Percentiles rank a stretch among this genome's conserved stretches.
These are phyloP conservation scores for Fraxinus paxiana DNA, from an alignment of 305 asterid genomes.

Conservation along the genomic window DNA sequence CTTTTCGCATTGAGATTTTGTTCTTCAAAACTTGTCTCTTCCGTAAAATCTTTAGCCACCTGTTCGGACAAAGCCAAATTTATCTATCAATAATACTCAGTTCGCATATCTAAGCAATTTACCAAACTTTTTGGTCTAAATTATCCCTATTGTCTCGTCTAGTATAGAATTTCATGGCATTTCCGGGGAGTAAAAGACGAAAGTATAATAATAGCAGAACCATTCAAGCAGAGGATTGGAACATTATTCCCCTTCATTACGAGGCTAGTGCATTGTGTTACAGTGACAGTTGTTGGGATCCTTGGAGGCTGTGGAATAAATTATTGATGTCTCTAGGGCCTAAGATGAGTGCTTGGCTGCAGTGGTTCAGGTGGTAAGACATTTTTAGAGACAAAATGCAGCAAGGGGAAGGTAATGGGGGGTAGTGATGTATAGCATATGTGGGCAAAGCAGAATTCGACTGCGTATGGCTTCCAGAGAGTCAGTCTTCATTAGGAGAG, in stretches of 20 bases:
- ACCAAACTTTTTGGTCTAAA: not conserved
- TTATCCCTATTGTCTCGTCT: not conserved
- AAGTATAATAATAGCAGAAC: not conserved
- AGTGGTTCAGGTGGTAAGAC: not conserved
- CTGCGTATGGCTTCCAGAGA: not conserved
- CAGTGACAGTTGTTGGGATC: not conserved
- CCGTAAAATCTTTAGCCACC: slow-evolving; percentile 37
- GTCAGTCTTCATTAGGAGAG: not conserved
- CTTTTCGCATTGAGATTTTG: slow-evolving; percentile 27
- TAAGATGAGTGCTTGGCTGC: not conserved
- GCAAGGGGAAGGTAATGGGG: not conserved
- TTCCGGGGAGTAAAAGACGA: not conserved
- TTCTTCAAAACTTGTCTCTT: slow-evolving; percentile 34
- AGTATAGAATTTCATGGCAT: not conserved
- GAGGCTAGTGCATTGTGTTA: not conserved
- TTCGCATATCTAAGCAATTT: not conserved
- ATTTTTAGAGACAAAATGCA: not conserved
- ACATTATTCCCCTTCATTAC: not conserved
- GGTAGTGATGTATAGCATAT: not conserved
- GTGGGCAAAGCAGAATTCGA: not conserved
- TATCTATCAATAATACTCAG: not conserved
- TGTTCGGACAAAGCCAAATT: slow-evolving; percentile 18
- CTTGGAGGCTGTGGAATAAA: not conserved
- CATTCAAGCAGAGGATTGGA: not conserved
- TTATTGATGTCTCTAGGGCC: not conserved